Evolutionary conservation across 352 stramenopile genomes (phyloP), one percentile per base, ranked within the genome.

Genomic region (Phytophthora niederhauseri): DNA sequence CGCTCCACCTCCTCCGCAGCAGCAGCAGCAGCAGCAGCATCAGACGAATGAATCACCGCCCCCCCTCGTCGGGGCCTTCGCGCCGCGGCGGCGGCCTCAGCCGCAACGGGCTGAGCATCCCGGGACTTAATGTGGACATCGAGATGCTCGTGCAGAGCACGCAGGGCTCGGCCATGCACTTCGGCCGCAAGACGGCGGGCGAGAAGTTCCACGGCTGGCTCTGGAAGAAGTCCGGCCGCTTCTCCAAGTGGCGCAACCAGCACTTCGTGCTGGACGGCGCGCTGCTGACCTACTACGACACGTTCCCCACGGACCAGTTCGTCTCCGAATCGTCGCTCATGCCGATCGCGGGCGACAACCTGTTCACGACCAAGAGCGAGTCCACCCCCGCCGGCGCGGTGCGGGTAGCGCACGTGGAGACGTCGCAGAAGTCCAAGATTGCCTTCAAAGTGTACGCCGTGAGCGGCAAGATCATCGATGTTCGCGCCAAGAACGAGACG

Each of bases 151-250:
- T 94, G 34, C 85, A 94, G 70, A 89, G 78, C 31, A 94, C 85
- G 36, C 85, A 94, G 72, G 84, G 81, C 17, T 87, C 81, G 9
- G 82, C 85, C 45, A 92, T 91, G 76, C 75, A 85, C 49, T 90
- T 85, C 62, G 82, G 81, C 9, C 83, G 84, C 53, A 87, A 90
- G 64, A 80, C 72, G 45, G 64, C 70, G 48, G 75, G 67, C 57
- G 85, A 95, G 59, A 91, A 92, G 59, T 93, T 93, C 53, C 85
- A 93, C 61, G 87, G 87, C 6, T 93, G 85, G 87, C 80, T 95
- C 6, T 95, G 85, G 85, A 93, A 89, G 69, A 92, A 93, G 60
- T 90, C 77, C 3, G 85, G 87, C 7, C 82, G 84, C 17, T 95
- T 95, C 63, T 80, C 78, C 28, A 91, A 92, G 65, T 95, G 87